Evolutionary conservation across 352 stramenopile species (phyloP), one percentile per base, ranked within the genome.

Genomic region (Phytophthora agathidicida): DNA sequence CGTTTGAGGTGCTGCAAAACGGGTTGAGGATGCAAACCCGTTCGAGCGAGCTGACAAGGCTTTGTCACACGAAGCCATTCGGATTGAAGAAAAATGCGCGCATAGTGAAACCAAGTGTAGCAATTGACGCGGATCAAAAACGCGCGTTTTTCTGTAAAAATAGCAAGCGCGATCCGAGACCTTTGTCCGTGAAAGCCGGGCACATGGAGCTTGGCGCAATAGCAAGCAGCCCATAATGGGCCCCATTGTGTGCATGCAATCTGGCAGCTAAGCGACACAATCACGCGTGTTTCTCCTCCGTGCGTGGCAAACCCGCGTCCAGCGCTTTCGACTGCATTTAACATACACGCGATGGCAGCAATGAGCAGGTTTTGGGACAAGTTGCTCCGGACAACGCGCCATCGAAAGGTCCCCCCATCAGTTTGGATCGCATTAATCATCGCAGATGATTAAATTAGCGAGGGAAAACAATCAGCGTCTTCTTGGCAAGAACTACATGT

Each of bases 41-140:
- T 65, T 65, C 9, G 33, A 60, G 20, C 35, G 53, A 65, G 48
- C 45, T 71, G 62, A 71, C 60, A 60, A 45, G 60, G 49, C 56
- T 53, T 69, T 69, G 60, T 69, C 60, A 69, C 60, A 65, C 45
- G 24, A 56, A 63, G 8, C 43, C 44, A 42, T 52, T 50, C 30
- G 28, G 23, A 39, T 65, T 65, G 56, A 65, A 65, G 56, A 54
- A 59, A 59, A 59, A 60, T 55, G 24, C 89, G 35, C 13, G 13
- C 32, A 51, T 51, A 51, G 28, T 33, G 32, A 54, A 54, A 33
- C 13, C 31, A 31, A 54, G 31, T 43, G 31, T 35, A 35, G 13
- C 23, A 7, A 45, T 24, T 44, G 33, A 35, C 46, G 46, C 46
- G 31, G 14, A 53, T 30, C 45, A 53, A 35, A 48, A 13, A 13